Evolutionary conservation across 805 yeast genomes (phyloP).

Genomic region (Saccharomycopsis selenospora): DNA sequence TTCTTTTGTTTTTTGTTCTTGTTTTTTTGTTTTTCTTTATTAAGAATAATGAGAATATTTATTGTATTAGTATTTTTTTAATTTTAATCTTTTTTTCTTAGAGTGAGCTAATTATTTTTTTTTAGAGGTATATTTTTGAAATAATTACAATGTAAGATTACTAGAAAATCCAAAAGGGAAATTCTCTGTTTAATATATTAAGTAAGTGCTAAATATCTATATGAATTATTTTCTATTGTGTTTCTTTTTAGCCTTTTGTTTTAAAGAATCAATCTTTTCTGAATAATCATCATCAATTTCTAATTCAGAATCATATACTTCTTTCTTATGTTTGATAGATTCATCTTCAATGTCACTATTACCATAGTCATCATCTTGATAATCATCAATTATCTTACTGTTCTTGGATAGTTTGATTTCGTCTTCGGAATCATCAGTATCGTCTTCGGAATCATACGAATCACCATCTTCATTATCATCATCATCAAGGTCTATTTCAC

Average conservation of each 20-base stretch:
- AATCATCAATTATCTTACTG: conserved; percentile 26
- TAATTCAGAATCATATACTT: conserved; percentile 22
- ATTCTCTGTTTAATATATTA: too few relatives aligned
- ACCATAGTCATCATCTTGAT: conserved; percentile 25
- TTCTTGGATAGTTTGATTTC: conserved; percentile 19
- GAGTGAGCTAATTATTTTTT: too few relatives aligned
- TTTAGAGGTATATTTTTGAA: too few relatives aligned
- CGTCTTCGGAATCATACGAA: conserved; percentile 24
- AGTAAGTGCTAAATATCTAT: too few relatives aligned
- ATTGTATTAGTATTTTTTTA: too few relatives aligned
- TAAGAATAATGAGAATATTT: too few relatives aligned
- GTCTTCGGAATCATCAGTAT: conserved; percentile 19
- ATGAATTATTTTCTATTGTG: too few relatives aligned
- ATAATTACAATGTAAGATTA: too few relatives aligned
- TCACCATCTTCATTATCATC: conserved; percentile 32
- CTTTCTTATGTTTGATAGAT: conserved; percentile 7
- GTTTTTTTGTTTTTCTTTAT: too few relatives aligned
- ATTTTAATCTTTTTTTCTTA: too few relatives aligned
- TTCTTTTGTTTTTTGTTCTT: too few relatives aligned
- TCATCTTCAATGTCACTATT: conserved; percentile 36
- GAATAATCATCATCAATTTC: conserved; percentile 15
- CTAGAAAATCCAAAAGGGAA: too few relatives aligned
- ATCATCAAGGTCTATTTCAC: conserved; percentile 36
- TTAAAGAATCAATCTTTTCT: conserved; percentile 9
- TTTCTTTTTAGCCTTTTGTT: conserved; percentile 3